phyloP scores from a whole-genome alignment of 129 eudicot genomes.

The Lactuca saligna region DNA sequence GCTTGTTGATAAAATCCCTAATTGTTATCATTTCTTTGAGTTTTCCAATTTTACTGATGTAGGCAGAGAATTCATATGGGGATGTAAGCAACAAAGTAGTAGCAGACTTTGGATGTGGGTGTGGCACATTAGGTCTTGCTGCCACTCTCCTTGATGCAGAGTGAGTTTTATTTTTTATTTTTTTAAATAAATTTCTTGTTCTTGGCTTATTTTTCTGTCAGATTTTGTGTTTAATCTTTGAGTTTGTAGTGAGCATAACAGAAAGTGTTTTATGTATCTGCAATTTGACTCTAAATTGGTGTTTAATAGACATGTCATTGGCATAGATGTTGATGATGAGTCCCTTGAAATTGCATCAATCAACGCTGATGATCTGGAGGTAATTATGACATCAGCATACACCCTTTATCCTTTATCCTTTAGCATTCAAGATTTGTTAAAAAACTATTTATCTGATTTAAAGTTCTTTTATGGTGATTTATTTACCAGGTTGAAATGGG shows the following conservation, averaged over 20 bases:
- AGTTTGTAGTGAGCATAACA: not conserved
- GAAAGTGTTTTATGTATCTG: not conserved
- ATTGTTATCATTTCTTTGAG: not conserved
- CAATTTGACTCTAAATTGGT: conserved; percentile 10
- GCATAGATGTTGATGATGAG: conserved; percentile 77
- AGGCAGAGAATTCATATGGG: conserved; percentile 95
- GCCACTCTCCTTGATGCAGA: conserved; percentile 89
- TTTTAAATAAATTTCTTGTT: not conserved
- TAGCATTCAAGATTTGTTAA: conserved; percentile 8
- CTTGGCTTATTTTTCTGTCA: not conserved
- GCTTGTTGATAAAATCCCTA: not conserved
- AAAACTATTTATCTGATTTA: conserved; percentile 6
- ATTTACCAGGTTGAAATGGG: conserved; percentile 67
- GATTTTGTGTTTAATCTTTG: not conserved
- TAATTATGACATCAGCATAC: conserved; percentile 18
- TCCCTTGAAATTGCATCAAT: conserved; percentile 76
- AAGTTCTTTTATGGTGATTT: conserved; percentile 7
- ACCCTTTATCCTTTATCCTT: conserved; percentile 1
- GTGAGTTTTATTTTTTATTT: conserved; percentile 36
- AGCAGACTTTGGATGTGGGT: conserved; percentile 99
- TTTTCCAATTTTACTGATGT: conserved; percentile 7
- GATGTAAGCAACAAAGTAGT: conserved; percentile 69
- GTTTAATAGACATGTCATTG: conserved; percentile 67
- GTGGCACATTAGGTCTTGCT: conserved; percentile 94
- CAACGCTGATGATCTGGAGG: conserved; percentile 95